Conservation (phyloP, 2,329 filamentous ascomycete genomes). For the Rhynchosporium agropyri region DNA sequence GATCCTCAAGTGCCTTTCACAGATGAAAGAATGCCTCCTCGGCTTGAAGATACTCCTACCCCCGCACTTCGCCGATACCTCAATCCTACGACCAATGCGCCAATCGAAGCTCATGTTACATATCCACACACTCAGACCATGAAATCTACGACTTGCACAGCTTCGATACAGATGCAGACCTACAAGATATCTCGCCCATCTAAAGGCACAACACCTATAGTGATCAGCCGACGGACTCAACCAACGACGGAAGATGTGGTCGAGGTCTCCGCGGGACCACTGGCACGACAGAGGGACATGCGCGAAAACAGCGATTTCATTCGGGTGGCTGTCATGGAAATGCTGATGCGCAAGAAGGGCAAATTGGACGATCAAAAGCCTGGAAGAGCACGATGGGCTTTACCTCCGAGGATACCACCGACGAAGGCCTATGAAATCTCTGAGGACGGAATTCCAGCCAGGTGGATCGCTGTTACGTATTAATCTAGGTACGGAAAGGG, state of each 20-base stretch:
- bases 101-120: conserved; percentile 46
- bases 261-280: conserved; percentile 47
- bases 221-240: conserved; percentile 39
- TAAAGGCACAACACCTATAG: conserved; percentile 45
- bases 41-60: conserved; percentile 64
- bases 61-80: conserved; percentile 68
- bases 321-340: conserved; percentile 71
- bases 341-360: conserved; percentile 68
- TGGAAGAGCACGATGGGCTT: conserved; percentile 67
- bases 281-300: conserved; percentile 64
- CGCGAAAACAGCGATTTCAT: conserved; percentile 73
- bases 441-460: conserved; percentile 58
- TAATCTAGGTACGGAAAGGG: conserved; percentile 9
- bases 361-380: conserved; percentile 68
- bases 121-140: conserved; percentile 43
- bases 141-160: conserved; percentile 55
- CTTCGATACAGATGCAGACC: conserved; percentile 73
- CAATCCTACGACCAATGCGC: conserved; percentile 60
- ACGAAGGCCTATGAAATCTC: conserved; percentile 59
- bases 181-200: conserved; percentile 51
- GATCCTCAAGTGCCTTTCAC: conserved; percentile 68
- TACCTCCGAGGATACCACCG: conserved; percentile 64
- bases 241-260: conserved; percentile 40
- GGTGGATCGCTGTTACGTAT: conserved; percentile 53
- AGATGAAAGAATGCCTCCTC: conserved; percentile 66